Percentiles rank a stretch among this genome's conserved stretches.
These are phyloP conservation scores for Chytriomyces sp. DNA, from an alignment of 192 early-diverging fungal species.

Conservation along the genomic window DNA sequence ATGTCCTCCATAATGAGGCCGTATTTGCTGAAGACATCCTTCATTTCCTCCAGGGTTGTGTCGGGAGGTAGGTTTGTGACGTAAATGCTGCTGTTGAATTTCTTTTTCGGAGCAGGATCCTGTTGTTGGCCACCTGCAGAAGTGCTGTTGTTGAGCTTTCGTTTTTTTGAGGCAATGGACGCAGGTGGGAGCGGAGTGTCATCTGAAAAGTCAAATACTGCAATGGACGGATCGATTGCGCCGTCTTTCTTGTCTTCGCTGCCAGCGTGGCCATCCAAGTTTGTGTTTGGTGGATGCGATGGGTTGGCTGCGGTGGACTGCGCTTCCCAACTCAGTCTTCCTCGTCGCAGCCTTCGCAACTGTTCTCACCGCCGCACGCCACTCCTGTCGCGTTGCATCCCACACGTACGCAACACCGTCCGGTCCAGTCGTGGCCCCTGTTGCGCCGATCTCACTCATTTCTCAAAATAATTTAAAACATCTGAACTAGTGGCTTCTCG, in stretches of 20 bases:
- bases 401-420: background rate
- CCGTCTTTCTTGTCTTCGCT: slow-evolving; percentile 1
- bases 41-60: slow-evolving; percentile 77
- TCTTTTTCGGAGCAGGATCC: slow-evolving; percentile 56
- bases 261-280: no score
- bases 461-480: background rate
- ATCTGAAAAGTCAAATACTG: slow-evolving; percentile 11
- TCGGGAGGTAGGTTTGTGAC: slow-evolving; percentile 83
- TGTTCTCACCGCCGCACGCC: background rate
- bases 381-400: background rate
- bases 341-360: background rate
- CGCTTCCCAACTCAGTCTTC: no score
- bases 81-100: slow-evolving; percentile 79
- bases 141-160: slow-evolving; percentile 20
- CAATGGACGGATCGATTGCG: slow-evolving; percentile 11
- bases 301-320: background rate
- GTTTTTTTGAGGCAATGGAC: background rate
- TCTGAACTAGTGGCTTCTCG: no score
- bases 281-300: background rate
- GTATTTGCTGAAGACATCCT: slow-evolving; percentile 70
- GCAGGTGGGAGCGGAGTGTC: no score
- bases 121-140: background rate
- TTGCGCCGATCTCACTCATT: background rate
- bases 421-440: background rate
- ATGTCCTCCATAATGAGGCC: slow-evolving; percentile 80